These are phyloP conservation scores for Kingdonia uniflora DNA, from an alignment of 164 flowering plant species.

Conservation along the genomic window DNA sequence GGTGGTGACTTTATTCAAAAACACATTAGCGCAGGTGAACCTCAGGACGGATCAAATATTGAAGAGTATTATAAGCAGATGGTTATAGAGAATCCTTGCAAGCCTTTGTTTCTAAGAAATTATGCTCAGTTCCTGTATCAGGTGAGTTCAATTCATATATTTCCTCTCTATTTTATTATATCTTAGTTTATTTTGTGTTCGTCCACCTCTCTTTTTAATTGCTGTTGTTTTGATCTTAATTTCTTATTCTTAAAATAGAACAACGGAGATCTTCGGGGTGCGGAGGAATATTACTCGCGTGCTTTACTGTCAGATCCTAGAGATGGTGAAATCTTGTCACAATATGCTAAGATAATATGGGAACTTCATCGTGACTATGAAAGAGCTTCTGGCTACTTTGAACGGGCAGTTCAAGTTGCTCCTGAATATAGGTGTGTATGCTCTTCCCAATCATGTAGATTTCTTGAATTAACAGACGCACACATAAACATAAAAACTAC, in stretches of 20 bases:
- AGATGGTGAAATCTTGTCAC: conserved; percentile 54
- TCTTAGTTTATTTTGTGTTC: neutral
- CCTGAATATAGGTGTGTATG: conserved; percentile 38
- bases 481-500: too few species aligned
- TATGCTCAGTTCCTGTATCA: conserved; percentile 53
- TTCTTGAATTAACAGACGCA: too few species aligned
- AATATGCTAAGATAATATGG: conserved; percentile 71
- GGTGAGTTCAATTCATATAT: conserved; percentile 9
- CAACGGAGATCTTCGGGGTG: conserved; percentile 45
- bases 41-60: conserved; percentile 18
- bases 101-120: conserved; percentile 36
- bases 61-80: conserved; percentile 44
- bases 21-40: conserved; percentile 6
- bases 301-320: conserved; percentile 51
- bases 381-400: conserved; percentile 44
- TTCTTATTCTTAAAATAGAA: conserved; percentile 21
- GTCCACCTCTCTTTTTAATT: neutral
- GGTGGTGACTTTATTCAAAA: conserved; percentile 4
- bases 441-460: neutral
- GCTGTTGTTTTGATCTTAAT: neutral
- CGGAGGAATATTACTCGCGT: conserved; percentile 53
- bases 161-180: too few species aligned
- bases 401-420: conserved; percentile 51
- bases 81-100: conserved; percentile 47
- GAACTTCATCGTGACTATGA: conserved; percentile 51